phyloP scores from a whole-genome alignment of 1,284 basidiomycete species.

The Microbotryum lychnidis-dioicae region DNA sequence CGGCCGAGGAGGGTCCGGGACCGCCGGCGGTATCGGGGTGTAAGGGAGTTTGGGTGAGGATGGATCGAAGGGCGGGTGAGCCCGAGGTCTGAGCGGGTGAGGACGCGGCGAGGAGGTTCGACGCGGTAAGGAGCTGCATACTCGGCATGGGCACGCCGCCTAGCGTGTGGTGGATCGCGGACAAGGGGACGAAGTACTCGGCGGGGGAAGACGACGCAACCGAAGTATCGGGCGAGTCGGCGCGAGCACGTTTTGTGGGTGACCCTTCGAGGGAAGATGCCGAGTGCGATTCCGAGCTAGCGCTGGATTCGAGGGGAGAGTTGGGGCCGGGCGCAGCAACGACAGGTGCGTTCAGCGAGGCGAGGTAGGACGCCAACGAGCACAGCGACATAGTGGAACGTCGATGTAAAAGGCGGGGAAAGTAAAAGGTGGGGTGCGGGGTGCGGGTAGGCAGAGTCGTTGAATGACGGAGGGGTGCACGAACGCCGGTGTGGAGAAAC shows the following conservation, averaged over 20 bases:
- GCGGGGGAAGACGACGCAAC: not conserved
- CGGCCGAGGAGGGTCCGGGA: constrained; percentile 9
- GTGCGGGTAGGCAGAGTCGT: no score
- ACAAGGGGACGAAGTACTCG: not conserved
- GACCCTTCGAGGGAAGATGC: constrained; percentile 4
- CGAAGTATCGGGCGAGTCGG: constrained; percentile 21
- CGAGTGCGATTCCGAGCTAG: not conserved
- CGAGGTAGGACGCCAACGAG: constrained; percentile 18
- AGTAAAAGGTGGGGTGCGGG: no score
- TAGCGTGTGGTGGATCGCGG: not conserved
- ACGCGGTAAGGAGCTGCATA: constrained; percentile 4
- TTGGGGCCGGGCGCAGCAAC: not conserved
- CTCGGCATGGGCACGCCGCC: not conserved
- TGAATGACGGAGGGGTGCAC: no score
- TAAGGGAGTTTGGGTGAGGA: constrained; percentile 9
- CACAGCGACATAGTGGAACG: constrained; percentile 12
- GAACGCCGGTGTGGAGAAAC: no score
- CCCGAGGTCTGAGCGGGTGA: constrained; percentile 1
- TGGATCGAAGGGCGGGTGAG: constrained; percentile 13
- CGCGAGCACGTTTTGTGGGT: constrained; percentile 29
- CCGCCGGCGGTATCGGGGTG: constrained; percentile 3
- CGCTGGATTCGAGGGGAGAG: not conserved
- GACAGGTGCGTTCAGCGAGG: constrained; percentile 2
- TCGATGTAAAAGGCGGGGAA: not conserved
- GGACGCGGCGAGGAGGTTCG: constrained; percentile 1